Base-by-base conservation (phyloP, 169 alveolate species). In the Plasmodium vivax region DNA sequence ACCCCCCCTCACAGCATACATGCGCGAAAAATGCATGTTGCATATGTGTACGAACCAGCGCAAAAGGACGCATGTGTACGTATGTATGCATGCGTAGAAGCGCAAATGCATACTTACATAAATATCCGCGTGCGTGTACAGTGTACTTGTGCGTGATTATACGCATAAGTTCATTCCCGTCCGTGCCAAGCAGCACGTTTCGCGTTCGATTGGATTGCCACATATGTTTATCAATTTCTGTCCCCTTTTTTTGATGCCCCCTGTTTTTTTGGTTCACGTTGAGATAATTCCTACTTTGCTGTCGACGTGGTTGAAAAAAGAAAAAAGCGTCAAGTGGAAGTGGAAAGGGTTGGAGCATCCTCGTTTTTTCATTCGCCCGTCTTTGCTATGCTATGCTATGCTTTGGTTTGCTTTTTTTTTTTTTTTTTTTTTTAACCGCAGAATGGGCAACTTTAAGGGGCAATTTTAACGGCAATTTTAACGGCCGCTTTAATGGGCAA, bases 11-110 rank as follows among this genome's bases (percentile, higher is more conserved):
- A 10, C 43, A 68, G 77, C 77, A 68, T 68, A 68, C 77, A 68
- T 68, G 32, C 19, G 77, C 12, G 38, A 68, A 68, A 68, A 68
- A 68, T 68, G 38, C n/a, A 68, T 30, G 38, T 68, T 41, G 45
- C 58, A 75, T 27, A 75, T 10, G 34, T 75, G 23, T 45, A 16
- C 41, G 45, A 34, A 75, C 83, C 16, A 36, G 14, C 56, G 45
- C 45, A 75, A 36, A 75, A 34, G 34, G 6, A 27, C 30, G 45
- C 45, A 27, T 19, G 56, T 16, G 45, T 34, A 27, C 34, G 56
- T 75, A 27, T 75, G 56, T 75, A 75, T 75, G 56, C 56, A 75
- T 75, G 56, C 56, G 34, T 75, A 75, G 30, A 75, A 75, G 56
- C 9, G 83, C 83, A 41, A 41, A 34, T 41, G 23, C 34, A 34